Evolutionary conservation across 345 rosid genomes (phyloP), one percentile per base, ranked within the genome.

Genomic region (Lepidium sativum): DNA sequence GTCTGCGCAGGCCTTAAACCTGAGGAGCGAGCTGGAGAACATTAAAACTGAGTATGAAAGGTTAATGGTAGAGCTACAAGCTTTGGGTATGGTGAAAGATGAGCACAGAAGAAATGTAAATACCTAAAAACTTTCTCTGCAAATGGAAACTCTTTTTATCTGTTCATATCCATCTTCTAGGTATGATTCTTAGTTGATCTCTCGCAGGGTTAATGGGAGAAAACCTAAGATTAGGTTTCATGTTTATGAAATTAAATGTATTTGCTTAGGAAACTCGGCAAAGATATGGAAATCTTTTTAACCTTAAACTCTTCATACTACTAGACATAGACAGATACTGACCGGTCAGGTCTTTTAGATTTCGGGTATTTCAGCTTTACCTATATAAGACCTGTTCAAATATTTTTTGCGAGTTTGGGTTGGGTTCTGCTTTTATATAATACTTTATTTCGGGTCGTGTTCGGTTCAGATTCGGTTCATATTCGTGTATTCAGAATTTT

Each of bases 11-110:
- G 81, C 77, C 59, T 40, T 72, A 45, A 17, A 50, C 57, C 88
- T 91, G 21, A 71, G 66, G 75, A 77, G 51, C 37, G 88, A 86
- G 77, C 35, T 88, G 8, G 77, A 18, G 67, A 81, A 48, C 39
- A 79, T 62, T 14, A 63, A 81, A 57, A 54, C 17, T 0, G 82
- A 82, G 67, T 81, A 82, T 59, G 72, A 69, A 33, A 75, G 67
- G 39, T 43, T 86, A 47, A 60, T 69, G 56, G 74, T 50, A 9
- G 86, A 84, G 71, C 54, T 83, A 49, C 69, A 71, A 42, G 69
- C 67, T 18, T 43, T 82, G 75, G 80, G 67, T 55, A 3, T 47
- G 38, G 50, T 78, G 13, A 79, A 81, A 72, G 75, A 57, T 17
- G 89, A 83, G 67, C 68, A 41, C 56, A 65, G 43, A 6, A 62